phyloP scores from a whole-genome alignment of 169 alveolate genomes.

The Eimeria brunetti region DNA sequence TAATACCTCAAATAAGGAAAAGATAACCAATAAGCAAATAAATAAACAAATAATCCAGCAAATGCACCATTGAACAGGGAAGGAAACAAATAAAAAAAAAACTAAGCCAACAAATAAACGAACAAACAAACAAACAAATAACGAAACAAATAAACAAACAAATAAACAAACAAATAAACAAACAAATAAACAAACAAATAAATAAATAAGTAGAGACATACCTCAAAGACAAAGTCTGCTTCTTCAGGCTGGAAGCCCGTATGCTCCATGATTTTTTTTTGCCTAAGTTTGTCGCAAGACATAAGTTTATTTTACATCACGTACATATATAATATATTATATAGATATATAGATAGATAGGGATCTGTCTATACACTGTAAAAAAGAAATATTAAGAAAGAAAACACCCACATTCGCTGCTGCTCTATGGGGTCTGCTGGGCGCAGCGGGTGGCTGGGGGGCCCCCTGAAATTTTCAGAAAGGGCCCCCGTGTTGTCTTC shows the following conservation, averaged over 20 bases:
- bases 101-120: no score
- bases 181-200: no score
- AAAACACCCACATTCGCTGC: not conserved
- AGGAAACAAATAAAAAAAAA: no score
- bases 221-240: conserved; percentile 43
- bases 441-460: not conserved
- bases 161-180: no score
- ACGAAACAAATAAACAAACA: no score
- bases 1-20: no score
- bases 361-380: not conserved
- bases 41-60: not conserved
- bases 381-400: not conserved
- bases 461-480: not conserved
- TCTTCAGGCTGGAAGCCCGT: not conserved
- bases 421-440: conserved; percentile 44
- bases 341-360: not conserved
- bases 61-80: no score
- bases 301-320: no score
- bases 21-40: not conserved
- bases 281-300: conserved; percentile 34
- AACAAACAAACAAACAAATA: not conserved
- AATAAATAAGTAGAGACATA: no score
- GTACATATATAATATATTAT: no score
- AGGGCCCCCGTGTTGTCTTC: conserved; percentile 38
- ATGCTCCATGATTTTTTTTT: conserved; percentile 37